Conservation (phyloP, 768 basidiomycete genomes). For the Boletus edulis region DNA sequence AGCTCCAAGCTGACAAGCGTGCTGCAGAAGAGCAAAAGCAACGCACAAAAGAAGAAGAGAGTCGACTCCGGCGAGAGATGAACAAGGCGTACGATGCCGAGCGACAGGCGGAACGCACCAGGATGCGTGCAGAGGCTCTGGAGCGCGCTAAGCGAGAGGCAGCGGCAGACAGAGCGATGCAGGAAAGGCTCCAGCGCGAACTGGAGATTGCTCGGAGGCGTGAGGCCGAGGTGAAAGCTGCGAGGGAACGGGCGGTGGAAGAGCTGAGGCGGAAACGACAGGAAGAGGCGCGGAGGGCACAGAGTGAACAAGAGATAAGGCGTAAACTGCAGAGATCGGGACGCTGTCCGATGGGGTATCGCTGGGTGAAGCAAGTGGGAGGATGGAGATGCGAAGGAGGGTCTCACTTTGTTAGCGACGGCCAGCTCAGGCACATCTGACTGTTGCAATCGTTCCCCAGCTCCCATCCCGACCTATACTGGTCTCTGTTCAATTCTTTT, state of each 20-base stretch:
- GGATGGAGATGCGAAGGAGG: constrained; percentile 52
- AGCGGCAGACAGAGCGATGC: constrained; percentile 18
- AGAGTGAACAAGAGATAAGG: constrained; percentile 34
- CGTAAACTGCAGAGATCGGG: constrained; percentile 45
- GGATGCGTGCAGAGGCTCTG: constrained; percentile 17
- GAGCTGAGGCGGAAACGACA: constrained; percentile 31
- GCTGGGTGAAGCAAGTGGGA: constrained; percentile 38
- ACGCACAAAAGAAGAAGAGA: constrained; percentile 18
- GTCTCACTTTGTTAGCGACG: constrained; percentile 37
- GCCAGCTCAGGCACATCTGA: constrained; percentile 22
- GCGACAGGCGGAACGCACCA: constrained; percentile 24
- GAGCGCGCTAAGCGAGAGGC: constrained; percentile 17
- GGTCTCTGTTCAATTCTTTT: no score
- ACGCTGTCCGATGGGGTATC: constrained; percentile 44
- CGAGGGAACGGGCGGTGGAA: constrained; percentile 19
- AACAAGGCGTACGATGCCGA: constrained; percentile 15
- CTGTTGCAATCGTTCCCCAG: no score
- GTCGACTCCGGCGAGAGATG: constrained; percentile 16
- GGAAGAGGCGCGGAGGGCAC: constrained; percentile 35
- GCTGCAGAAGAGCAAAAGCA: constrained; percentile 21
- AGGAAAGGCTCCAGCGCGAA: constrained; percentile 23
- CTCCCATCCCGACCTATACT: no score
- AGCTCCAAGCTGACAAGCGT: constrained; percentile 41
- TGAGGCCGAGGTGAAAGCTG: constrained; percentile 21
- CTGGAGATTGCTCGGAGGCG: constrained; percentile 25